These are phyloP conservation scores for Psilocybe azurescens DNA, from an alignment of 768 basidiomycete species.

Conservation along the genomic window DNA sequence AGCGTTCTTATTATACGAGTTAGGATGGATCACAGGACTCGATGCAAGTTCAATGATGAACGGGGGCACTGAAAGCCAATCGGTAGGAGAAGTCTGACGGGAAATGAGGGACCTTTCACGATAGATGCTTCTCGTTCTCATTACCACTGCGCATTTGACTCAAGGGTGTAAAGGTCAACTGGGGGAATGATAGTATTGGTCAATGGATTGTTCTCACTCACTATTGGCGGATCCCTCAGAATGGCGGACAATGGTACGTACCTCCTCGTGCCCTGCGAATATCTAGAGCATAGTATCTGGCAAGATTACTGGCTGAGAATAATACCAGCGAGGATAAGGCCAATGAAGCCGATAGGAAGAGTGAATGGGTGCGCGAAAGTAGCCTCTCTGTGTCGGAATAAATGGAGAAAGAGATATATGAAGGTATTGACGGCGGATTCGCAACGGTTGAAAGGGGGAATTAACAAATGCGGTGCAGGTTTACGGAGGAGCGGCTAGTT, in stretches of 20 bases:
- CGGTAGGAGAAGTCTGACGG: slow-evolving; percentile 13
- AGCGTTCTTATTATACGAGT: neutral
- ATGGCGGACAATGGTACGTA: neutral
- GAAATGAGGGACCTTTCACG: slow-evolving; percentile 7
- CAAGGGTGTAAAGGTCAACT: neutral
- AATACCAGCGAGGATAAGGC: neutral
- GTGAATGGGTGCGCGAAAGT: neutral
- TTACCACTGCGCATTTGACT: slow-evolving; percentile 1
- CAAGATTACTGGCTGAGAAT: neutral
- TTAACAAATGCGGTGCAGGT: neutral
- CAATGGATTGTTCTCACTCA: neutral
- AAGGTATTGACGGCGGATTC: slow-evolving; percentile 15
- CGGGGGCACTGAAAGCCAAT: slow-evolving; percentile 15
- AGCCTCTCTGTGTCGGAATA: neutral
- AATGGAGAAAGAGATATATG: slow-evolving; percentile 8
- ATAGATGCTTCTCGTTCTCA: slow-evolving; percentile 11
- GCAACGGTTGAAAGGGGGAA: slow-evolving; percentile 4
- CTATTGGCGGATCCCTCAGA: slow-evolving; percentile 1
- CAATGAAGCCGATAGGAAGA: slow-evolving; percentile 4
- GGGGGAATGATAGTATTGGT: slow-evolving; percentile 3
- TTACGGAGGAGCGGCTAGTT: slow-evolving; percentile 10
- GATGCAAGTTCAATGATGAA: slow-evolving; percentile 13
- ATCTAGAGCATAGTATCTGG: neutral
- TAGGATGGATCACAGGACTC: neutral
- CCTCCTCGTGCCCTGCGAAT: neutral